phyloP scores from a whole-genome alignment of 495 filamentous ascomycete species.

The Lepraria neglecta region DNA sequence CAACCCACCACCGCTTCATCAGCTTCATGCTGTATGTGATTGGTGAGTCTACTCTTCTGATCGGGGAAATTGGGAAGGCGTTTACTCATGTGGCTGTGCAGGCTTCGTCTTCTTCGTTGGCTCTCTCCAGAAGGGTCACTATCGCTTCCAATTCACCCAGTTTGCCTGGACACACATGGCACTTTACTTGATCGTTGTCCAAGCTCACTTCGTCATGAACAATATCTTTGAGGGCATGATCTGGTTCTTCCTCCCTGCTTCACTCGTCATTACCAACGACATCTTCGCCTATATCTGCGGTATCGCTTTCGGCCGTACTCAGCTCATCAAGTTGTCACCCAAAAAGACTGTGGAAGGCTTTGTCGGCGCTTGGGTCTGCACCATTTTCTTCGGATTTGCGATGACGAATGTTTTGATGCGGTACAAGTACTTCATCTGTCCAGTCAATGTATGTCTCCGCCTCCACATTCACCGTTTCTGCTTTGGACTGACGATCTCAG shows the following conservation, averaged over 20 bases:
- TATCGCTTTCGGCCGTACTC: constrained; percentile 93
- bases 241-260: constrained; percentile 97
- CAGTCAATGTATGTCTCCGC: constrained; percentile 61
- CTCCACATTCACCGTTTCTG: background rate
- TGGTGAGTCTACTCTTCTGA: constrained; percentile 50
- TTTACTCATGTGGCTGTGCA: constrained; percentile 33
- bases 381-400: constrained; percentile 72
- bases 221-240: constrained; percentile 99
- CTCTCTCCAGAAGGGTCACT: constrained; percentile 91
- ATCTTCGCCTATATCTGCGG: constrained; percentile 98
- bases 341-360: constrained; percentile 99
- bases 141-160: constrained; percentile 97
- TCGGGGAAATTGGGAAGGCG: background rate
- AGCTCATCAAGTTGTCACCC: constrained; percentile 94
- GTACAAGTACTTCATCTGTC: constrained; percentile 97
- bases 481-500: constrained; percentile 27
- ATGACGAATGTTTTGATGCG: constrained; percentile 85
- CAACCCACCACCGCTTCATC: constrained; percentile 97
- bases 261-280: constrained; percentile 95
- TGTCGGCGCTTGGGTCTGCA: constrained; percentile 93
- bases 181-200: constrained; percentile 92
- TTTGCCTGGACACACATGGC: constrained; percentile 99
- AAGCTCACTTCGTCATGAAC: constrained; percentile 99
- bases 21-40: constrained; percentile 97
- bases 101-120: constrained; percentile 98